Conservation (phyloP, 352 stramenopile species). For the Pythium sukuiense region DNA sequence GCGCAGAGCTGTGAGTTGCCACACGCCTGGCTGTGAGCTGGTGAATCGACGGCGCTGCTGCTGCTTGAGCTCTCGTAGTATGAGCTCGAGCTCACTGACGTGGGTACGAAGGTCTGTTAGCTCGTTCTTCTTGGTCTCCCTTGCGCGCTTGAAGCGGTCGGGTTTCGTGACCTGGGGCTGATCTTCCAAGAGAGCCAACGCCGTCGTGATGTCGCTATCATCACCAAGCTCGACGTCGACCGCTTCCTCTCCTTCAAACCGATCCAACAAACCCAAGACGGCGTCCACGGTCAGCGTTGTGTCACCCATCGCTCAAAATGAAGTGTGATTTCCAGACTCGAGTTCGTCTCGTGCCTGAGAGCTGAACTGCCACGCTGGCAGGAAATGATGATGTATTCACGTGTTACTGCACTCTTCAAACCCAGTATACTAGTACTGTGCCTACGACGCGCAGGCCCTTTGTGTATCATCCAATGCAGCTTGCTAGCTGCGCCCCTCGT, state of each 20-base stretch:
- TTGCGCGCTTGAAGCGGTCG: conserved; percentile 17
- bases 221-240: neutral
- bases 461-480: neutral
- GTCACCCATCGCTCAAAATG: neutral
- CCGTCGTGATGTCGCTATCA: neutral
- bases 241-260: conserved; percentile 9
- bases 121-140: conserved; percentile 20
- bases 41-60: neutral
- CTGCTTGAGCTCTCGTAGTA: conserved; percentile 15
- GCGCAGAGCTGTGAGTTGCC: conserved; percentile 5
- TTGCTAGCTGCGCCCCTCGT: neutral
- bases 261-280: conserved; percentile 13
- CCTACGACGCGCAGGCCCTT: too few relatives aligned
- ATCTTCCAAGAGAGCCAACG: neutral
- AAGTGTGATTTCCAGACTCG: too few relatives aligned
- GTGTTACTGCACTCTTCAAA: neutral
- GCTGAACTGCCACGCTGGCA: neutral
- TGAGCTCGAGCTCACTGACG: conserved; percentile 1
- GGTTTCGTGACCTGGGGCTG: neutral
- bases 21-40: conserved; percentile 1
- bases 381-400: neutral
- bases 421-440: neutral
- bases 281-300: conserved; percentile 8
- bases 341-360: neutral
- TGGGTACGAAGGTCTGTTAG: conserved; percentile 2